Base-by-base conservation (phyloP, 805 yeast genomes). In the Ogataea nakhonphanomensis region DNA sequence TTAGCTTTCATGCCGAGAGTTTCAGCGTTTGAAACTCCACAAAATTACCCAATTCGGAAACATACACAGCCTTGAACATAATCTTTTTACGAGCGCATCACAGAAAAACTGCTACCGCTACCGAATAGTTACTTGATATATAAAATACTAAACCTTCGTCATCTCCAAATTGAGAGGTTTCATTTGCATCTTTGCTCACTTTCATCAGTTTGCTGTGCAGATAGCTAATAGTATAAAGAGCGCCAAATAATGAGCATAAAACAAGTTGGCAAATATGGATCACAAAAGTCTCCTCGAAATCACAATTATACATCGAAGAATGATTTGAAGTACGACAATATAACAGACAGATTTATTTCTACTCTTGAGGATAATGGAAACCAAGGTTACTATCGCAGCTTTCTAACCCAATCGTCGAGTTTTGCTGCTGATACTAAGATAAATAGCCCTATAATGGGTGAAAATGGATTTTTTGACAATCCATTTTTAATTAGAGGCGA, bases 1-100 rank as follows among this genome's bases (percentile, higher is more conserved):
- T 89, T 45, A 78, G 79, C 50, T 89, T 84, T 57, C 95, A 88
- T 57, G 87, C 81, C 44, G 96, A 89, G 53, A 72, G 80, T 37
- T 82, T 79, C 58, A 69, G 80, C 26, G 69, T 81, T 37, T 32
- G 23, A 15, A 3, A 26, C 41, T 33, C 41, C 43, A 20, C 43
- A 34, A 29, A 8, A 29, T 29, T 39, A 33, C 38, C 43, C 6
- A 10, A 14, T 38, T 33, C 7, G 37, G 36, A n/a, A 21, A 23
- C 8, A 25, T 8, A 15, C 42, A 38, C 37, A 12, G 42, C 42
- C 33, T 12, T 28, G 35, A 9, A 17, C 3, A 17, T 17, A 5
- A 21, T 10, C 10, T 22, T n/a, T 11, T 26, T 37, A 28, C 36
- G 36, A 32, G 13, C 31, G 21, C 25, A 24, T 14, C 14, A 25